These are phyloP conservation scores for Huntiella savannae DNA, from an alignment of 2,329 filamentous ascomycete genomes.

Conservation along the genomic window DNA sequence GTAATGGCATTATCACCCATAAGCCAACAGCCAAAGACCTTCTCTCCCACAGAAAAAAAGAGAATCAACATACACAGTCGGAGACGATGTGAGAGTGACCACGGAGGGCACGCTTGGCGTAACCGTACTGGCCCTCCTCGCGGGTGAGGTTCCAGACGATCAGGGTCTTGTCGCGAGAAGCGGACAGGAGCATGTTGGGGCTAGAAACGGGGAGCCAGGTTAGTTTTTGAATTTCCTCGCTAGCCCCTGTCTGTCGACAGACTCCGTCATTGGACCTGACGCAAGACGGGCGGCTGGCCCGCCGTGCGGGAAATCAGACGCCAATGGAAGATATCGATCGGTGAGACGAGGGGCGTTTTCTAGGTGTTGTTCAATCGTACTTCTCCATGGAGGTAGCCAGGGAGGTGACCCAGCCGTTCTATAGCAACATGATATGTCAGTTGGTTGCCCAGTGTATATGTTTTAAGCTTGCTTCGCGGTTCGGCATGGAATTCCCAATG, in stretches of 20 bases:
- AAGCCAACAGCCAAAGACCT: no score
- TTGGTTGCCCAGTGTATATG: conserved; percentile 8
- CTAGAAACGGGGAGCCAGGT: conserved; percentile 22
- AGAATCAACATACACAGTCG: conserved; percentile 70
- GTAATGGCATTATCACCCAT: no score
- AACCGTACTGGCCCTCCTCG: conserved; percentile 94
- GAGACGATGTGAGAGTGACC: conserved; percentile 99
- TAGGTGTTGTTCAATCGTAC: conserved; percentile 31
- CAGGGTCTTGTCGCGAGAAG: conserved; percentile 91
- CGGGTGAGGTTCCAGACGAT: conserved; percentile 99
- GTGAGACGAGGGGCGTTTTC: no score
- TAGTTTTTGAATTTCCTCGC: conserved; percentile 2
- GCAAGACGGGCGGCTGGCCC: no score
- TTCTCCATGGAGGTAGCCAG: conserved; percentile 98
- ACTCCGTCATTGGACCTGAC: no score
- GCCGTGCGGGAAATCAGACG: no score
- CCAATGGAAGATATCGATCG: no score
- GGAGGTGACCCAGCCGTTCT: conserved; percentile 97
- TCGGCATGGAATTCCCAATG: neutral
- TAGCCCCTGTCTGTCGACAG: no score
- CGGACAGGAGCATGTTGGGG: conserved; percentile 99
- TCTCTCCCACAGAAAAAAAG: no score
- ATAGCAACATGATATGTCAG: conserved; percentile 13
- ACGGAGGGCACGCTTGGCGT: conserved; percentile 96
- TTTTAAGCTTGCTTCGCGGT: conserved; percentile 5